Percentiles rank a stretch among this genome's conserved stretches.
These are phyloP conservation scores for Tuber calosporum DNA, from an alignment of 495 filamentous ascomycete species.

Conservation along the genomic window DNA sequence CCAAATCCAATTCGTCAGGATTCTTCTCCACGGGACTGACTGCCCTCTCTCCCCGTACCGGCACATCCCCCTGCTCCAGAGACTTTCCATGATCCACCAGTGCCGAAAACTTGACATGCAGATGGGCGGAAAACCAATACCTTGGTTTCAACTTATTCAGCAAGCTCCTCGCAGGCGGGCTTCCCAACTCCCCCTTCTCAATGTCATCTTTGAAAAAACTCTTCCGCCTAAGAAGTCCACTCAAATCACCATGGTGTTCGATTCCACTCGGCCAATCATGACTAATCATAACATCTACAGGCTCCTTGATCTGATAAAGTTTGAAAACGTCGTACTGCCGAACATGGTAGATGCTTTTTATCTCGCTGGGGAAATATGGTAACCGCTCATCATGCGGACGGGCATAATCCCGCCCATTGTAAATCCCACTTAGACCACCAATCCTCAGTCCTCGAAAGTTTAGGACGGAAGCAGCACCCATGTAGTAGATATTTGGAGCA, in stretches of 20 bases:
- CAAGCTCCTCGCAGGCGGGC: conserved; percentile 64
- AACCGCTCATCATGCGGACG: conserved; percentile 78
- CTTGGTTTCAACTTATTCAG: conserved; percentile 71
- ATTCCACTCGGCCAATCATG: conserved; percentile 90
- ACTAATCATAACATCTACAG: conserved; percentile 81
- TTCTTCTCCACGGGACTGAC: conserved; percentile 15
- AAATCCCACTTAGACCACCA: conserved; percentile 86
- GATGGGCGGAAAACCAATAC: conserved; percentile 90
- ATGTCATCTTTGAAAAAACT: conserved; percentile 67
- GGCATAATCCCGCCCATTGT: conserved; percentile 76
- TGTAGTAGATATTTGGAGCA: conserved; percentile 91
- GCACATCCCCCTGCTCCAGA: neutral
- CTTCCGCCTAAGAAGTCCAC: conserved; percentile 61
- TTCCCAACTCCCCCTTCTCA: conserved; percentile 63
- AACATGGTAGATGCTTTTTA: conserved; percentile 76
- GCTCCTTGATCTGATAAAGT: conserved; percentile 71
- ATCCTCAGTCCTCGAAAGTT: conserved; percentile 77
- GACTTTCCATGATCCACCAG: conserved; percentile 52
- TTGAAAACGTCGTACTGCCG: conserved; percentile 88
- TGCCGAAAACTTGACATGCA: conserved; percentile 80
- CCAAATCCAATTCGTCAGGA: conserved; percentile 36
- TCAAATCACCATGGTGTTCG: conserved; percentile 63
- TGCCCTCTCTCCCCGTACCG: neutral
- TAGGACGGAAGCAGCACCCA: conserved; percentile 83
- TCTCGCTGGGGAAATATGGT: conserved; percentile 66